A percentile compares a stretch with the other conserved stretches of the same genome.
phyloP scores from a whole-genome alignment of 192 early-diverging fungal genomes.

The Diversispora epigaea region DNA sequence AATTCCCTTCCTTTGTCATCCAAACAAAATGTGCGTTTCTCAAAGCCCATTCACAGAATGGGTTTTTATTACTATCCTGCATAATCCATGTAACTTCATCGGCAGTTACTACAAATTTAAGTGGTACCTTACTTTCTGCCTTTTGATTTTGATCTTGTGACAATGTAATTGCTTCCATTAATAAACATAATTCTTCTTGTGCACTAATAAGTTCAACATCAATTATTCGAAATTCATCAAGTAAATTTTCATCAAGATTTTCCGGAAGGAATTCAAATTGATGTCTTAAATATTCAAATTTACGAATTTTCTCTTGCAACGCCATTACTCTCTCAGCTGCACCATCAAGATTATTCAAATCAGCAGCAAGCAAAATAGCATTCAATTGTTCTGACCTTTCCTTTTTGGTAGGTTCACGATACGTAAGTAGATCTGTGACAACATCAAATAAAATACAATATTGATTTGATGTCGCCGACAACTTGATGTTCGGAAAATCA shows the following conservation, averaged over 20 bases:
- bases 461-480: conserved; percentile 75
- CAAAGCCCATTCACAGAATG: conserved; percentile 72
- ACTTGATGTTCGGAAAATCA: conserved; percentile 70
- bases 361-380: conserved; percentile 77
- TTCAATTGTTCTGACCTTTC: conserved; percentile 68
- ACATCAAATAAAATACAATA: conserved; percentile 73
- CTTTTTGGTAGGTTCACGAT: conserved; percentile 76
- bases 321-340: conserved; percentile 52
- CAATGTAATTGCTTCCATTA: conserved; percentile 65
- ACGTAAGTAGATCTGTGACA: conserved; percentile 76
- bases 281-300: conserved; percentile 39
- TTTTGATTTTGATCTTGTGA: conserved; percentile 58
- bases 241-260: conserved; percentile 27
- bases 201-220: conserved; percentile 32
- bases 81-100: conserved; percentile 75
- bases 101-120: conserved; percentile 55
- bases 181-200: conserved; percentile 68
- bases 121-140: conserved; percentile 55
- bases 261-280: conserved; percentile 37
- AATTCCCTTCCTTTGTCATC: conserved; percentile 84
- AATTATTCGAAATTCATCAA: conserved; percentile 36
- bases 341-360: conserved; percentile 68
- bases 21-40: conserved; percentile 63
- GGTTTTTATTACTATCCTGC: conserved; percentile 61
- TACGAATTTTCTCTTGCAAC: conserved; percentile 62